Conservation (phyloP, 352 stramenopile species). For the Phytopythium sindhum region DNA sequence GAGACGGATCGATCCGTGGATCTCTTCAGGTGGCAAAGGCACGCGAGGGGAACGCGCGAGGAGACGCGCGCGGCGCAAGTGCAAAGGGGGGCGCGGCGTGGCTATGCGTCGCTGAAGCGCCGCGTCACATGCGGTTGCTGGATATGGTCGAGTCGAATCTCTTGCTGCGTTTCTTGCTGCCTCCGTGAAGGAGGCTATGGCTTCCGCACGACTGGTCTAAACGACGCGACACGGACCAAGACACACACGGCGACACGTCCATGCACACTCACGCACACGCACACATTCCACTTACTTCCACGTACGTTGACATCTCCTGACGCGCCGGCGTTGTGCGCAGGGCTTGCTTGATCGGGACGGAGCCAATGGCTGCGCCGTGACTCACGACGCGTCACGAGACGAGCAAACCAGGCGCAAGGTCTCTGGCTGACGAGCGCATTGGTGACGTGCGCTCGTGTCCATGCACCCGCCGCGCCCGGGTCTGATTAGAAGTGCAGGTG, state of each 20-base stretch:
- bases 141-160: neutral
- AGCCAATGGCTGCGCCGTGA: neutral
- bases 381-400: neutral
- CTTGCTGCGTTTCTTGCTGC: neutral
- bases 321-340: neutral
- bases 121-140: conserved; percentile 4
- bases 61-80: neutral
- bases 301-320: neutral
- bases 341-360: neutral
- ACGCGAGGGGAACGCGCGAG: neutral
- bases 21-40: neutral
- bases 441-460: neutral
- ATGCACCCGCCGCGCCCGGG: neutral
- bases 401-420: neutral
- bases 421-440: neutral
- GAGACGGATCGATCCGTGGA: no score
- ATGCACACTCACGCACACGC: neutral
- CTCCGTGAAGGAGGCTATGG: no score
- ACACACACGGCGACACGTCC: neutral
- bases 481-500: conserved; percentile 17
- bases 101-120: conserved; percentile 5
- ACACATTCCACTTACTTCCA: neutral
- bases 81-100: conserved; percentile 1
- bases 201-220: no score
- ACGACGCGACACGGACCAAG: no score